Base-by-base conservation (phyloP, 1,284 basidiomycete species). In the Apiotrichum akiyoshidainum region DNA sequence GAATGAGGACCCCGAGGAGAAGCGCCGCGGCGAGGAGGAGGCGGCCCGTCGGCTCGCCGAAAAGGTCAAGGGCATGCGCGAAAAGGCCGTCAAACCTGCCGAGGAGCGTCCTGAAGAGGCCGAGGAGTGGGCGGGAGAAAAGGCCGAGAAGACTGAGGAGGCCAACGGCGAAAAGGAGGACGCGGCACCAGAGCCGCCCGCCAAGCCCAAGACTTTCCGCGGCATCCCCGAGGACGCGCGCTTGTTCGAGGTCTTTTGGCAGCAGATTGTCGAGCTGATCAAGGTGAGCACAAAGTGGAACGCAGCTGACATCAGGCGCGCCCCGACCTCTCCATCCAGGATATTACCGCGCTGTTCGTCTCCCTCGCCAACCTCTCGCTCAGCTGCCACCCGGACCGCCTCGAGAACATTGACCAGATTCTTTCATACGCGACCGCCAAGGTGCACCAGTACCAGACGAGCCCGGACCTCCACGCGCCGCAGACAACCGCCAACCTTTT, bases 201-300 rank as follows among this genome's bases (percentile, higher is more conserved):
- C 33, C 51, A 65, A 65, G 58, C 53, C 57, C 40, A 71, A 71
- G 58, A 78, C 77, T 75, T 96, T 93, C 80, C 82, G 93, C 72
- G 94, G 94, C 33, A 87, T 97, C 50, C 93, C 94, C 8, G 89
- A 92, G 75, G 84, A 95, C 66, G 92, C 94, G 37, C 88, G 87
- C 69, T 77, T 97, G 54, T 97, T 97, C 65, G 94, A 97, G 74
- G 91, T 97, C 13, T 97, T 97, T 77, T 97, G 93, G 94, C 87
- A 90, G 65, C 94, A 97, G 75, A 90, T 97, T n/a, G 92, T 96
- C 10, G 88, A 94, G 72, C 84, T 97, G 39, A 93, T 97, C 81
- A 93, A 93, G 84, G 92, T 90, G 54, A 50, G 74, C 63, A 79
- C 13, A 1, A 21, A 3, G 1, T 9, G 19, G 14, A 2, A 16